Percentiles rank a stretch among this genome's conserved stretches.
Evolutionary conservation across 257 asterid genomes (phyloP).

Genomic region (Capsicum rhomboideum): DNA sequence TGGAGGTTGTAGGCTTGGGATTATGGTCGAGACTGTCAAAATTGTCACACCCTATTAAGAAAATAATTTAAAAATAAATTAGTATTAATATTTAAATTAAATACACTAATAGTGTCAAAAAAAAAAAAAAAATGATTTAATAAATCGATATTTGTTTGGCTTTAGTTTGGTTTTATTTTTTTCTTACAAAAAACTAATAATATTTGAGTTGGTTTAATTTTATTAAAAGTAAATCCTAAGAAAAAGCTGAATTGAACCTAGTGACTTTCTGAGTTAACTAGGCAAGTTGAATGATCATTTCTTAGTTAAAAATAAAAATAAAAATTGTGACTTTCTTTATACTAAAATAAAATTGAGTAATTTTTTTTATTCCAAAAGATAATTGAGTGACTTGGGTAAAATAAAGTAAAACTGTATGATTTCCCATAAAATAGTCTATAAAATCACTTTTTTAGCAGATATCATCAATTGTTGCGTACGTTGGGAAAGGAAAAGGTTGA

Average conservation of each 20-base stretch:
- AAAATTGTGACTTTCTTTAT: background rate
- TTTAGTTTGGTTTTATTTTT: too few relatives aligned
- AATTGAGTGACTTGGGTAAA: background rate
- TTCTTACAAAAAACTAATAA: too few relatives aligned
- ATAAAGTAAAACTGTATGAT: background rate
- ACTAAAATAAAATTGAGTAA: background rate
- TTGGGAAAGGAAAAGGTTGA: background rate
- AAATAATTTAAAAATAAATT: background rate
- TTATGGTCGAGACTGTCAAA: slow-evolving; percentile 58
- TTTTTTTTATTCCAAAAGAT: background rate
- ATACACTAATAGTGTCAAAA: background rate
- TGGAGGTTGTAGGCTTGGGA: slow-evolving; percentile 68
- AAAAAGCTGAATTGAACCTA: background rate
- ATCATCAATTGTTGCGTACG: background rate
- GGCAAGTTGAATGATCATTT: background rate
- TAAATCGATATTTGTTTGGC: too few relatives aligned
- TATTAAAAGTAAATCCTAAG: background rate
- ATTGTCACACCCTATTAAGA: slow-evolving; percentile 57
- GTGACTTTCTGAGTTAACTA: background rate
- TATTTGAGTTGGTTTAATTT: too few relatives aligned
- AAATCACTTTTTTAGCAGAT: background rate
- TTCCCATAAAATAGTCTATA: background rate
- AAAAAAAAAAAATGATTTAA: background rate
- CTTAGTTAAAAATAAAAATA: background rate
- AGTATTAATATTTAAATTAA: background rate